Conservation (phyloP, 768 basidiomycete species). For the Paxillus involutus region DNA sequence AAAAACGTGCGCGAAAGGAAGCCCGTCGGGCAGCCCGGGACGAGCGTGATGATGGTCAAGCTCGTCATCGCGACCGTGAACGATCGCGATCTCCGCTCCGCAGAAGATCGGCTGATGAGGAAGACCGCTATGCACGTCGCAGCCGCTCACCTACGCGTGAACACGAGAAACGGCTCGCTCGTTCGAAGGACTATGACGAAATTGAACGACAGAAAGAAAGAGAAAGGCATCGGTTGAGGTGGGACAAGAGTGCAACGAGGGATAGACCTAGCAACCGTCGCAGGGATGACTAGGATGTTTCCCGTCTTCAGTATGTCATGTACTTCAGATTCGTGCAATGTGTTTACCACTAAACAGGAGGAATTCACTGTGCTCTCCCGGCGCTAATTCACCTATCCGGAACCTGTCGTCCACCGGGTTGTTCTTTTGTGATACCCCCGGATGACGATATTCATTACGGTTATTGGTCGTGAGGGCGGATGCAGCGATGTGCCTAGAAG, state of each 20-base stretch:
- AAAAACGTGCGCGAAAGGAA: conserved; percentile 58
- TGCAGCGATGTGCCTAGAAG: conserved; percentile 14
- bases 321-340: background rate
- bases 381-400: conserved; percentile 1
- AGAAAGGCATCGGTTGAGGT: conserved; percentile 48
- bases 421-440: conserved; percentile 9
- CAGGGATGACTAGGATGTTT: conserved; percentile 17
- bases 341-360: conserved; percentile 8
- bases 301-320: conserved; percentile 5
- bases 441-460: conserved; percentile 14
- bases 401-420: background rate
- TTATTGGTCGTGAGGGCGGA: conserved; percentile 12
- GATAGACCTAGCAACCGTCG: conserved; percentile 27
- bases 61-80: conserved; percentile 26
- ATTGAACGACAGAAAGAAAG: conserved; percentile 30
- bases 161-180: conserved; percentile 18
- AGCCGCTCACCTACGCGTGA: conserved; percentile 30
- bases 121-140: conserved; percentile 21
- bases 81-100: conserved; percentile 37
- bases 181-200: conserved; percentile 27
- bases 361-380: background rate
- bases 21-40: conserved; percentile 38
- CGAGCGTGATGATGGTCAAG: conserved; percentile 26
- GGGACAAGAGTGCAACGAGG: conserved; percentile 48
- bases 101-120: conserved; percentile 13